Base-by-base conservation (phyloP, 2,329 filamentous ascomycete species). In the Aspergillus spinulosporus region DNA sequence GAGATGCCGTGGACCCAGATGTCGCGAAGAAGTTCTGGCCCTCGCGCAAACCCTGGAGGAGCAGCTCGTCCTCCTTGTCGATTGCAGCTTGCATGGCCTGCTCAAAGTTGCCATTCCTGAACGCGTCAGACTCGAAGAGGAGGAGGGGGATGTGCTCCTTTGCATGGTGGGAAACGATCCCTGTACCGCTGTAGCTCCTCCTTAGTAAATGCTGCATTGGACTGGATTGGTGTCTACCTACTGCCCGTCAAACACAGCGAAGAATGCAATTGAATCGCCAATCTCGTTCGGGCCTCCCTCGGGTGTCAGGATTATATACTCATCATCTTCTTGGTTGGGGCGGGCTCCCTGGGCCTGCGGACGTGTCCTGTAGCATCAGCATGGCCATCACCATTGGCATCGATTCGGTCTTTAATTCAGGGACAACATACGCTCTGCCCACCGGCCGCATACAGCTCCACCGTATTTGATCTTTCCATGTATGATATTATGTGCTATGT, bases 201-300 rank as follows among this genome's bases (percentile, higher is more conserved):
- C 39, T 42, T 42, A 42, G 39, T 42, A 6, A 15, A 8, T 1
- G 39, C 11, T 14, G 6, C 15, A 14, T 7, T 39, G 14, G 14
- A 31, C 4, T 15, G 26, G 29, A 9, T 26, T 12, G 15, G n/a
- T 21, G 5, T 3, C 7, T 39, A 40, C 52, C 5, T 50, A 59
- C 57, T 59, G 53, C 31, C 57, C 57, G 26, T 59, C 57, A 12
- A 53, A 59, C 3, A 59, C 45, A 2, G 49, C 57, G 21, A 59
- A 59, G 8, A 59, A 29, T 3, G 57, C 57, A 0, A 59, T 1
- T 1, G 47, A 26, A 11, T 59, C 39, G 2, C 28, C 45, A 12
- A 6, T 12, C 3, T 40, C 29, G 9, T 11, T 42, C 5, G 15
- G 15, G 6, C 52, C 44, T 2, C 43, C 14, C 0, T 52, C 37